Conservation (phyloP, 352 stramenopile genomes). For the Elongisporangium anandrum region DNA sequence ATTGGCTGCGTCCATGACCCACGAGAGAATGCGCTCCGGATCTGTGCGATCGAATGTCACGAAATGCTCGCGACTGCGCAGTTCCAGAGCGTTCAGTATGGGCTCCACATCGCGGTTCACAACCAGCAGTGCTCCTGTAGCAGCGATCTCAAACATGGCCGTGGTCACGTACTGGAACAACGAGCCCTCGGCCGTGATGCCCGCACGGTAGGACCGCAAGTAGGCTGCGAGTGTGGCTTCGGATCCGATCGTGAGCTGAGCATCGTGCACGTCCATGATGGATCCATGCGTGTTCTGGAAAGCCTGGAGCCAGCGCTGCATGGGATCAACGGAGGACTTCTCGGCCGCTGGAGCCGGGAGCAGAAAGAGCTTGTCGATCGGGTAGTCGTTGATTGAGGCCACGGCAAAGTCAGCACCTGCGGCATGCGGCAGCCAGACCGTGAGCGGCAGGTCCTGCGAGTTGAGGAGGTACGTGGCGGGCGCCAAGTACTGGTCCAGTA, state of each 20-base stretch:
- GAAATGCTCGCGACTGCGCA: constrained; percentile 60
- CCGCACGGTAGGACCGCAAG: constrained; percentile 62
- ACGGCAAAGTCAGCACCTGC: constrained; percentile 58
- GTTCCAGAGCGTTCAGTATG: constrained; percentile 42
- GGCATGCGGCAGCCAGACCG: constrained; percentile 67
- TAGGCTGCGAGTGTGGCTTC: constrained; percentile 65
- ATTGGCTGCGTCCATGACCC: constrained; percentile 46
- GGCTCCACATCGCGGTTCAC: constrained; percentile 59
- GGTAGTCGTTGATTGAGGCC: constrained; percentile 56
- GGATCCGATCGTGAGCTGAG: constrained; percentile 41
- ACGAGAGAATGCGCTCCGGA: constrained; percentile 42
- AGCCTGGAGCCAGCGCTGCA: constrained; percentile 61
- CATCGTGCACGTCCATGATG: constrained; percentile 54
- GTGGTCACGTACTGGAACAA: constrained; percentile 76
- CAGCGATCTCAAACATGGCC: constrained; percentile 80
- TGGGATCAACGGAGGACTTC: constrained; percentile 50
- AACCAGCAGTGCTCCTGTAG: constrained; percentile 55
- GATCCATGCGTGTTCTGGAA: constrained; percentile 40
- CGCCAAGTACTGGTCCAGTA: constrained; percentile 76
- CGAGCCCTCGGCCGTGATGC: constrained; percentile 58
- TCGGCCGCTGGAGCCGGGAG: constrained; percentile 25
- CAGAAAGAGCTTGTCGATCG: constrained; percentile 75
- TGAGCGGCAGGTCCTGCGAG: constrained; percentile 52
- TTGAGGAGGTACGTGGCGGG: constrained; percentile 41
- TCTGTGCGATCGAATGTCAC: constrained; percentile 54